phyloP scores from a whole-genome alignment of 2,329 filamentous ascomycete genomes.

The Raffaelea albimanens region DNA sequence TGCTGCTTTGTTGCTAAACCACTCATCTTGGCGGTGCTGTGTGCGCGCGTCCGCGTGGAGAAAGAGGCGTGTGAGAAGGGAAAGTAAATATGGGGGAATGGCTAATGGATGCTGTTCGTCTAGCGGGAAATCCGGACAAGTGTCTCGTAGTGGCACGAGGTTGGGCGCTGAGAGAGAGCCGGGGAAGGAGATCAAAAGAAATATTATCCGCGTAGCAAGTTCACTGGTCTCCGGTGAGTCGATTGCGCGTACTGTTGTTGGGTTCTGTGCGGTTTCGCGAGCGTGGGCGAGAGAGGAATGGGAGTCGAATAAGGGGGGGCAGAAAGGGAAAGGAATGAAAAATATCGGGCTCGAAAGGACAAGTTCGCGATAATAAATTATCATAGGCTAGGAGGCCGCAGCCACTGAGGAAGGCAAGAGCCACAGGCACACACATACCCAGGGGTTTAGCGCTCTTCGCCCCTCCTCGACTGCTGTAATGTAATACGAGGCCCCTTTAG shows the following conservation, averaged over 20 bases:
- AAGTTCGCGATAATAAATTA: conserved; percentile 12
- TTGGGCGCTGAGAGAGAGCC: too few relatives aligned
- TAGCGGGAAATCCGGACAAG: too few relatives aligned
- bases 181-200: too few relatives aligned
- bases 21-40: conserved; percentile 40
- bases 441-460: background rate
- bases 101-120: too few relatives aligned
- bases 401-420: background rate
- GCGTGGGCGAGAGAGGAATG: background rate
- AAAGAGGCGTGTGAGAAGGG: background rate
- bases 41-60: background rate
- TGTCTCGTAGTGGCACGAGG: too few relatives aligned
- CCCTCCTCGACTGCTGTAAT: background rate
- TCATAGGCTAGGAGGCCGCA: too few relatives aligned
- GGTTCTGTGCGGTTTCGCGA: background rate
- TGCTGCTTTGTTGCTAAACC: conserved; percentile 80
- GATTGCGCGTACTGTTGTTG: background rate
- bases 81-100: too few relatives aligned
- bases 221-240: background rate
- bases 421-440: too few relatives aligned
- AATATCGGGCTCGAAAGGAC: conserved; percentile 10
- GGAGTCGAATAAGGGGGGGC: background rate
- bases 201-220: too few relatives aligned
- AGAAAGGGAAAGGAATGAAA: background rate
- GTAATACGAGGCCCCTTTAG: conserved; percentile 5